Evolutionary conservation across 2,329 filamentous ascomycete genomes (phyloP).

Genomic region (Arthrobotrys sphaeroides): DNA sequence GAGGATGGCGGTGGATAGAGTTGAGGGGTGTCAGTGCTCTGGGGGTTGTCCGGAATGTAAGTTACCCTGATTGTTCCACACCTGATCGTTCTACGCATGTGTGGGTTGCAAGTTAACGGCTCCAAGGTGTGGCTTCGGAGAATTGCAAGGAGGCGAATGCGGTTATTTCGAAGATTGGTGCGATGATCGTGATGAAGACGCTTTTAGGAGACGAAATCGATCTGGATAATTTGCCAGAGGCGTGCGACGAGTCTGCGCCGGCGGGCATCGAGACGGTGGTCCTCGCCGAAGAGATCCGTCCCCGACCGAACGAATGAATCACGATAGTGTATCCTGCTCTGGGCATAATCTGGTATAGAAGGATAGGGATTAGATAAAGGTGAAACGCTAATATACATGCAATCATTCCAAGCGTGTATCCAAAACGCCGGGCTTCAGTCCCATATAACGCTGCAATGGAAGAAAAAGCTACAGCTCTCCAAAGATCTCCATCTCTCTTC

Average conservation of each 20-base stretch:
- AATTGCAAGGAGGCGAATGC: constrained; percentile 48
- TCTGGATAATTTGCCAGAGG: constrained; percentile 84
- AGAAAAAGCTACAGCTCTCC: constrained; percentile 25
- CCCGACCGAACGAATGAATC: constrained; percentile 57
- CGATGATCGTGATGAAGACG: constrained; percentile 71
- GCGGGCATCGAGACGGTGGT: constrained; percentile 84
- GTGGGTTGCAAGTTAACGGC: constrained; percentile 19
- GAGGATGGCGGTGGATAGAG: constrained; percentile 72
- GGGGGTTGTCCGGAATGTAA: constrained; percentile 92
- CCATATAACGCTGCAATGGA: not conserved
- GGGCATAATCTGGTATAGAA: not conserved
- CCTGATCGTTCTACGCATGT: constrained; percentile 10
- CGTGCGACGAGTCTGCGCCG: constrained; percentile 75
- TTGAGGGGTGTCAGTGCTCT: constrained; percentile 78
- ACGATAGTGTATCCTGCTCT: not conserved
- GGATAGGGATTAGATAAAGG: not conserved
- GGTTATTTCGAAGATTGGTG: constrained; percentile 49
- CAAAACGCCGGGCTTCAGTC: not conserved
- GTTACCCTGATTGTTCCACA: constrained; percentile 61
- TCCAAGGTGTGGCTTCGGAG: constrained; percentile 38
- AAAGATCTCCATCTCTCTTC: constrained; percentile 47
- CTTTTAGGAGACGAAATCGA: constrained; percentile 81
- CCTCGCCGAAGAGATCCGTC: constrained; percentile 71
- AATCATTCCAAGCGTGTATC: not conserved
- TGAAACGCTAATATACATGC: not conserved